Percentiles rank a stretch among this genome's conserved stretches.
Conservation (phyloP, 2,329 filamentous ascomycete genomes). For the Truncatella angustata region DNA sequence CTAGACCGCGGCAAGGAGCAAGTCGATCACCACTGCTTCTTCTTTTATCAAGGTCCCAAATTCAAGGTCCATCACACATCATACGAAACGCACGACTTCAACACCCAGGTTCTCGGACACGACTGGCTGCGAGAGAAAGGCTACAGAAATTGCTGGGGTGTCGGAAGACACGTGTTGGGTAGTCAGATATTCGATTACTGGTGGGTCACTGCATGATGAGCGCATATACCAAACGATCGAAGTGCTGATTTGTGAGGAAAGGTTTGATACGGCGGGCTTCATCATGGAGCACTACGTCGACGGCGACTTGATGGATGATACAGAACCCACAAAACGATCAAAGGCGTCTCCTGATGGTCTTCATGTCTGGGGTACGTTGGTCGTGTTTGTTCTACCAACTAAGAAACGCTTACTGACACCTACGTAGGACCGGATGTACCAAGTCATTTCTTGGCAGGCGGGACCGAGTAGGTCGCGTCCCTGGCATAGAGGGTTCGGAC, state of each 20-base stretch:
- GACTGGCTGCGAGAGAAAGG: constrained; percentile 63
- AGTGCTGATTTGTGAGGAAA: constrained; percentile 13
- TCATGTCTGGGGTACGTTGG: constrained; percentile 46
- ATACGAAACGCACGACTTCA: constrained; percentile 71
- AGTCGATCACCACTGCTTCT: constrained; percentile 52
- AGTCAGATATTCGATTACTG: constrained; percentile 74
- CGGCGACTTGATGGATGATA: constrained; percentile 61
- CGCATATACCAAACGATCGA: neutral
- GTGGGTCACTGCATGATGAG: constrained; percentile 31
- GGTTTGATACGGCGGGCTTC: constrained; percentile 62
- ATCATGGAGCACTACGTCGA: constrained; percentile 72
- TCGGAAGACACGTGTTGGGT: constrained; percentile 68
- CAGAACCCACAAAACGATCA: constrained; percentile 43
- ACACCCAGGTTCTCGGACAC: constrained; percentile 68
- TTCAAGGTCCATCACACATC: constrained; percentile 65
- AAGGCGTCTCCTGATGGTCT: constrained; percentile 39
- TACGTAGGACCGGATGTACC: constrained; percentile 20
- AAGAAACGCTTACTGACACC: neutral
- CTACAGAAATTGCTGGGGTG: constrained; percentile 67
- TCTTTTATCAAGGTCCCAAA: constrained; percentile 43
- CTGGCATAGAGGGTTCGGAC: no score
- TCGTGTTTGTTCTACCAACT: constrained; percentile 1
- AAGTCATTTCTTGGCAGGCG: constrained; percentile 18
- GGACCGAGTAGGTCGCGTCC: no score
- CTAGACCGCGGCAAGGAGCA: constrained; percentile 40